Conservation (phyloP, 2,329 filamentous ascomycete species). For the Colletotrichum higginsianum region DNA sequence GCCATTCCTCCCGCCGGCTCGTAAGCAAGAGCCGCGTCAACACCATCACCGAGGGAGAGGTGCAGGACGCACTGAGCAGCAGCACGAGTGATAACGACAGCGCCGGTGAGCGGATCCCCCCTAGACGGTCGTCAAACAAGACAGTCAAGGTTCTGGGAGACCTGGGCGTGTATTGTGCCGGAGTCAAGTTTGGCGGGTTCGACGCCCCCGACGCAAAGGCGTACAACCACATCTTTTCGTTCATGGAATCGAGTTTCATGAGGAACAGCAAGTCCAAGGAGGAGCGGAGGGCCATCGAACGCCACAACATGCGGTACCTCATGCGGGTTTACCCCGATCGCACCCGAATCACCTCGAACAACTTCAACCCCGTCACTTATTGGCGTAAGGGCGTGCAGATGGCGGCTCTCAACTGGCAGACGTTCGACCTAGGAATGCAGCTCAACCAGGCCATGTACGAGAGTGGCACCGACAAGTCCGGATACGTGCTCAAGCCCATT, state of each 20-base stretch:
- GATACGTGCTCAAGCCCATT: constrained; percentile 93
- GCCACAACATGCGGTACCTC: constrained; percentile 91
- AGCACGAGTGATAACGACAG: constrained; percentile 87
- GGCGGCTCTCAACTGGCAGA: constrained; percentile 98
- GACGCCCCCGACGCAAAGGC: constrained; percentile 83
- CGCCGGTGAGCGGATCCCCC: constrained; percentile 68
- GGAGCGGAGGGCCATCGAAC: constrained; percentile 83
- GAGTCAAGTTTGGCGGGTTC: constrained; percentile 88
- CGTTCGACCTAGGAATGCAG: constrained; percentile 95
- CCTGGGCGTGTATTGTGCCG: constrained; percentile 82
- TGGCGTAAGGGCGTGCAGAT: constrained; percentile 98
- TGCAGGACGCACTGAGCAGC: constrained; percentile 69
- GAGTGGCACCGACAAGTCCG: constrained; percentile 86
- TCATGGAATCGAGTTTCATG: constrained; percentile 91
- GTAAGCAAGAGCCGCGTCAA: constrained; percentile 68
- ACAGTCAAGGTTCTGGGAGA: constrained; percentile 87
- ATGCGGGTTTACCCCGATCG: constrained; percentile 95
- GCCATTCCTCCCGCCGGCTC: constrained; percentile 64
- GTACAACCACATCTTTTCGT: constrained; percentile 96
- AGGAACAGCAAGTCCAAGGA: constrained; percentile 83
- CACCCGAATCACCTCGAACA: constrained; percentile 86
- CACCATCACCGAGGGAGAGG: constrained; percentile 71
- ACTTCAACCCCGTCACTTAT: constrained; percentile 93
- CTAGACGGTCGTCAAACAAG: constrained; percentile 81
- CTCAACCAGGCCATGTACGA: constrained; percentile 99